Base-by-base conservation (phyloP, 352 stramenopile genomes). In the Phytophthora cajani region DNA sequence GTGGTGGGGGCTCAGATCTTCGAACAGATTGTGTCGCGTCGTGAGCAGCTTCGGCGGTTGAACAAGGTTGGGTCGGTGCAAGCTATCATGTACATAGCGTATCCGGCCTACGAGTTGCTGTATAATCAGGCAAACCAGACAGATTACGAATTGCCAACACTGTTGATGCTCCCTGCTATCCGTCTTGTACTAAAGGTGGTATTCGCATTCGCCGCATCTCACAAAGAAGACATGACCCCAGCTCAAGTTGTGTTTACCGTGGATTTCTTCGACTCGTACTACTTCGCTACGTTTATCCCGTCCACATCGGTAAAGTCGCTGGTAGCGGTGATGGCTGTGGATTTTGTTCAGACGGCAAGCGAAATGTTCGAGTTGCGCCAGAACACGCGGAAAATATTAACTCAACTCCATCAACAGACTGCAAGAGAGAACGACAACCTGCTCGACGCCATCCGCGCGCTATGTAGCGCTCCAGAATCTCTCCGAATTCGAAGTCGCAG, bases 181-280 rank as follows among this genome's bases (percentile, higher is more conserved):
- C 53, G 57, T 14, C 8, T 63, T 3, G 14, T 64, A 11, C 57
- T 51, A n/a, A 64, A 65, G 33, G 40, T 16, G 3, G 5, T 42
- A n/a, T 63, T 63, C 47, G 47, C 51, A 9, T 30, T 6, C 3
- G 27, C 44, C 23, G 40, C 53, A 25, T n/a, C 50, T 5, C 58
- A 72, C 40, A 62, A 62, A 21, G 40, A 62, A 46, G 65, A 72
- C 17, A 67, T 66, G 40, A 51, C 66, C 10, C 58, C 51, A 3
- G 60, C 40, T 5, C 47, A 59, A 46, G 52, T 67, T 23, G 53
- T 67, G 4, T 66, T 72, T 16, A 58, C 40, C 3, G 50, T 72
- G 16, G 64, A 72, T 21, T 58, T 67, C 25, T 69, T 63, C 36
- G 53, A 63, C n/a, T 40, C 62, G 0, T 40, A 57, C 10, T 69